A percentile compares a stretch with the other conserved stretches of the same genome.
Evolutionary conservation across 2,329 filamentous ascomycete species (phyloP).

Genomic region (Xylariales sp.): DNA sequence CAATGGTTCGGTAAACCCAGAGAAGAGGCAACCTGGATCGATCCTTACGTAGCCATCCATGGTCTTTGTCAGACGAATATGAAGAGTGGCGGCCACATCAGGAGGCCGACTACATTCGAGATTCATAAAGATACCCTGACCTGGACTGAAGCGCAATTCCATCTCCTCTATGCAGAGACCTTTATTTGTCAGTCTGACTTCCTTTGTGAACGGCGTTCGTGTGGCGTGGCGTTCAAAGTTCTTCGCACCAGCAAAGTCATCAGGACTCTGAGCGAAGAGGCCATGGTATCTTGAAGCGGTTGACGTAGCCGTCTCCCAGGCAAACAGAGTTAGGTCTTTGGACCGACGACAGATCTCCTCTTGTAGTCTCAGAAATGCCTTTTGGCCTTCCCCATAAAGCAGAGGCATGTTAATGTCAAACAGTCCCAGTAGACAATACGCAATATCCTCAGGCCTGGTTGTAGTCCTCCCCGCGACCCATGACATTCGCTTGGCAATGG

Average conservation of each 20-base stretch:
- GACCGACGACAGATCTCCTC: slow-evolving; percentile 17
- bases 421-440: slow-evolving; percentile 25
- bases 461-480: slow-evolving; percentile 21
- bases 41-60: slow-evolving; percentile 2
- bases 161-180: slow-evolving; percentile 1
- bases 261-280: background rate
- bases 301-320: background rate
- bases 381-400: slow-evolving; percentile 25
- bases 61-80: background rate
- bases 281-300: background rate
- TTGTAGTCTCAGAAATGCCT: slow-evolving; percentile 20
- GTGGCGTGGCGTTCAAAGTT: background rate
- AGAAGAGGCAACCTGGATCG: background rate
- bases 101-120: background rate
- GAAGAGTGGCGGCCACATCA: background rate
- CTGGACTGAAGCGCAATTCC: background rate
- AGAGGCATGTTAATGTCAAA: slow-evolving; percentile 25
- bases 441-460: slow-evolving; percentile 19
- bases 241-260: background rate
- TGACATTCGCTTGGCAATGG: slow-evolving; percentile 21
- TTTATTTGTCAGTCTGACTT: slow-evolving; percentile 2
- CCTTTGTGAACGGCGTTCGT: slow-evolving; percentile 1
- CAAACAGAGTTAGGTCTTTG: slow-evolving; percentile 2
- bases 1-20: background rate
- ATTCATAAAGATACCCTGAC: background rate